phyloP scores from a whole-genome alignment of 805 yeast species.

The Starmerella stigmatis region DNA sequence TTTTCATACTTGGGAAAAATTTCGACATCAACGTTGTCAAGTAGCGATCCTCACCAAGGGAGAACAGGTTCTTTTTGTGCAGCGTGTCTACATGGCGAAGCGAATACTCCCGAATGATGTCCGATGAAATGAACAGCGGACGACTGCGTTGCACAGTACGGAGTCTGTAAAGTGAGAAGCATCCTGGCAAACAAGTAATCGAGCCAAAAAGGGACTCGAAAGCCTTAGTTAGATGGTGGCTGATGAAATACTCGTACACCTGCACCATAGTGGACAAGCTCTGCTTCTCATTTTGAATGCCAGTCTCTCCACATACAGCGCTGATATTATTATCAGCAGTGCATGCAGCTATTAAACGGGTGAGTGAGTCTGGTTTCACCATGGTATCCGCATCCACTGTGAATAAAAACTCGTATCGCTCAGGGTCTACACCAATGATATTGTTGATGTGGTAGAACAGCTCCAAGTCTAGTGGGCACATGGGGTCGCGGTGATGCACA shows the following conservation, averaged over 20 bases:
- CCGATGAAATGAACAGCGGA: conserved; percentile 52
- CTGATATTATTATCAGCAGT: conserved; percentile 47
- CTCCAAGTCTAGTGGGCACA: conserved; percentile 49
- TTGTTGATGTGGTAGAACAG: conserved; percentile 45
- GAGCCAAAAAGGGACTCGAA: conserved; percentile 53
- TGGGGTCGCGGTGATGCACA: conserved; percentile 48
- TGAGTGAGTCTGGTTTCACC: conserved; percentile 44
- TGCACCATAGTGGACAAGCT: conserved; percentile 52
- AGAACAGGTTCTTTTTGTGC: conserved; percentile 50
- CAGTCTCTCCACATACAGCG: conserved; percentile 57
- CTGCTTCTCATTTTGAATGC: conserved; percentile 44
- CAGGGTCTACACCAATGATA: conserved; percentile 51
- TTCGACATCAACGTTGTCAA: conserved; percentile 48
- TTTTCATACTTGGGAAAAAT: conserved; percentile 46
- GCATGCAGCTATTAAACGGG: conserved; percentile 49
- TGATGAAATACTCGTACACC: conserved; percentile 53
- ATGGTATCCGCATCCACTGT: conserved; percentile 59
- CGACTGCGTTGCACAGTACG: conserved; percentile 40
- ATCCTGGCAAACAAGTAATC: conserved; percentile 59
- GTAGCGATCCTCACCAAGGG: conserved; percentile 54
- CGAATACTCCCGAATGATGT: conserved; percentile 46
- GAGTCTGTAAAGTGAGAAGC: conserved; percentile 47
- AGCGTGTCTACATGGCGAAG: conserved; percentile 48
- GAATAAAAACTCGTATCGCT: conserved; percentile 44
- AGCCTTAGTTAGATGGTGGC: conserved; percentile 54